Evolutionary conservation across 495 filamentous ascomycete species (phyloP).

Genomic region (Penicillium silybi): DNA sequence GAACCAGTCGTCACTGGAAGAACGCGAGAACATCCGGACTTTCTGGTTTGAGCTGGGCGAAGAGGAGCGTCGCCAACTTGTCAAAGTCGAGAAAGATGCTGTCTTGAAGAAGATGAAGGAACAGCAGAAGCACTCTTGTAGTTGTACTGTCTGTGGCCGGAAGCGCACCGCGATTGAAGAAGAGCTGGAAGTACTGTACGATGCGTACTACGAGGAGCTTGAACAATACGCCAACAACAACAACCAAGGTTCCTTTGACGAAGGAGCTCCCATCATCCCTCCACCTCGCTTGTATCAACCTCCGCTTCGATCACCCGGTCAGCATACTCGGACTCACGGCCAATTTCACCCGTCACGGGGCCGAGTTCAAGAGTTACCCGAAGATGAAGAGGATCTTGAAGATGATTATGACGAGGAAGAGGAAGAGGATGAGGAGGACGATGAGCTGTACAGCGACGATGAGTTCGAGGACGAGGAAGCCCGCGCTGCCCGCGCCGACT

Average conservation of each 20-base stretch:
- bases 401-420: conserved; percentile 51
- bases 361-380: conserved; percentile 59
- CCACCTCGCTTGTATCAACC: conserved; percentile 54
- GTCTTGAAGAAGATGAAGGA: conserved; percentile 99
- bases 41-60: conserved; percentile 98
- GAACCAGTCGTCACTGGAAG: conserved; percentile 91
- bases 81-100: conserved; percentile 98
- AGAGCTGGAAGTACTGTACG: conserved; percentile 96
- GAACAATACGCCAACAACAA: conserved; percentile 96
- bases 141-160: conserved; percentile 93
- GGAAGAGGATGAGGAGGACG: conserved; percentile 44
- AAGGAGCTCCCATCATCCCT: conserved; percentile 60
- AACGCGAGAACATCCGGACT: conserved; percentile 93
- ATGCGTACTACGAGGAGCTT: conserved; percentile 97
- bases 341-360: conserved; percentile 48
- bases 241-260: conserved; percentile 61
- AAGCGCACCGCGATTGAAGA: conserved; percentile 98
- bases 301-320: conserved; percentile 37
- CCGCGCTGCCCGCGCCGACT: conserved; percentile 60
- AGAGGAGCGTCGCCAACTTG: conserved; percentile 85
- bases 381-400: conserved; percentile 61
- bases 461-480: conserved; percentile 51
- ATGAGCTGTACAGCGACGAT: conserved; percentile 54
- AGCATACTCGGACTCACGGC: conserved; percentile 42
- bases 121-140: conserved; percentile 98